Percentiles rank a stretch among this genome's conserved stretches.
phyloP scores from a whole-genome alignment of 2,329 filamentous ascomycete genomes.

The Triangularia setosa region DNA sequence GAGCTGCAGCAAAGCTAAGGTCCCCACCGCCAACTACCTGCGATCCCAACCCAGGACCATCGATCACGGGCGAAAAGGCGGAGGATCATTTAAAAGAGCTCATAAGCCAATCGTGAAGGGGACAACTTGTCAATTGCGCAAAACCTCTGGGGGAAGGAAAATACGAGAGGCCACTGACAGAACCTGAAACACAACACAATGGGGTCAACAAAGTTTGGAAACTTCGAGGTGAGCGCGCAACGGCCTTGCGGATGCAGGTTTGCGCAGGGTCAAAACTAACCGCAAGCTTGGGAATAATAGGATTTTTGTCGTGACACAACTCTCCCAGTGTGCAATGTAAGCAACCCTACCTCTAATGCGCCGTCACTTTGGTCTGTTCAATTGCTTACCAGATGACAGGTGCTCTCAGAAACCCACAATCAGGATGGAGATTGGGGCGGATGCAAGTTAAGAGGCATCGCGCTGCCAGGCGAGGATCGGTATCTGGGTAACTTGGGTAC shows the following conservation, averaged over 20 bases:
- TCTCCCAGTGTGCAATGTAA: conserved; percentile 78
- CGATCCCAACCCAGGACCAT: neutral
- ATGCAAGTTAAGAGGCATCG: conserved; percentile 73
- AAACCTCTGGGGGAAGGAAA: neutral
- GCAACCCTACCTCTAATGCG: conserved; percentile 32
- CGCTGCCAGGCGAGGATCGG: conserved; percentile 55
- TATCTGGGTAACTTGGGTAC: conserved; percentile 79
- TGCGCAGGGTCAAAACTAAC: conserved; percentile 9
- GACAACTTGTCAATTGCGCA: conserved; percentile 1
- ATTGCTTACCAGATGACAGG: conserved; percentile 38
- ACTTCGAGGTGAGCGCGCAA: conserved; percentile 50
- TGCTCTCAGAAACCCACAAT: conserved; percentile 60
- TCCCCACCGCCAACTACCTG: neutral
- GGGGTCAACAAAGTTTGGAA: conserved; percentile 59
- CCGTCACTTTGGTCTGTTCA: neutral
- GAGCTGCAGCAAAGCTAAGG: neutral
- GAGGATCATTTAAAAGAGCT: neutral
- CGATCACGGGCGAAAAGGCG: neutral
- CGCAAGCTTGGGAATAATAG: conserved; percentile 39
- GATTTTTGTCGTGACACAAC: conserved; percentile 81
- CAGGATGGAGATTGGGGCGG: conserved; percentile 60
- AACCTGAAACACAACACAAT: conserved; percentile 36
- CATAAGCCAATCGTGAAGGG: neutral
- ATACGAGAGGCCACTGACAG: neutral
- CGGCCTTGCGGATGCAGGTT: conserved; percentile 15